These are phyloP conservation scores for Serendipita sp. DNA, from an alignment of 768 basidiomycete species.

Conservation along the genomic window DNA sequence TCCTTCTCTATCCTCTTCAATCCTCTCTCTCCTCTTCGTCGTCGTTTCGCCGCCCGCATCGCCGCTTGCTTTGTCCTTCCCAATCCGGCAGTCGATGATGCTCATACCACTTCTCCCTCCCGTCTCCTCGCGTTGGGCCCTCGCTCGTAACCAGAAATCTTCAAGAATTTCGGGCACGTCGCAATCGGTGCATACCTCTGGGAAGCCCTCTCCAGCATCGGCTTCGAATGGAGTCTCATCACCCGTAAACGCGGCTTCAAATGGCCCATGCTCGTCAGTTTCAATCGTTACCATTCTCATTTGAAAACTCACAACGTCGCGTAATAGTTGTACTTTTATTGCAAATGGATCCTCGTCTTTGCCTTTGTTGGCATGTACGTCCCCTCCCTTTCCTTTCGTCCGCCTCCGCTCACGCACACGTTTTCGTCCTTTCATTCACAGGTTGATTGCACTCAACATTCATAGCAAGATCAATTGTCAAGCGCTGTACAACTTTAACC, in stretches of 20 bases:
- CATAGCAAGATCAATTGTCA: slow-evolving; percentile 10
- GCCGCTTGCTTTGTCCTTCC: slow-evolving; percentile 3
- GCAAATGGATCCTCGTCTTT: slow-evolving; percentile 7
- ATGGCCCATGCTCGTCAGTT: slow-evolving; percentile 48
- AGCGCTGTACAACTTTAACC: slow-evolving; percentile 10
- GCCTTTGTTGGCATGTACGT: slow-evolving; percentile 4
- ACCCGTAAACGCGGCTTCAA: slow-evolving; percentile 41
- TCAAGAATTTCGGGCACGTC: slow-evolving; percentile 43
- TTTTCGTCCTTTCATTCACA: slow-evolving; percentile 33
- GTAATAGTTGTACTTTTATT: background rate
- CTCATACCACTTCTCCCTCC: background rate
- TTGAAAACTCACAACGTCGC: background rate
- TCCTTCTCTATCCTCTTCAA: background rate
- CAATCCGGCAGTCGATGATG: background rate
- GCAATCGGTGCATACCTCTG: slow-evolving; percentile 53
- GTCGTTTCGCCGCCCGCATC: background rate
- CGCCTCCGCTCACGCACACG: slow-evolving; percentile 18
- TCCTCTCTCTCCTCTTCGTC: background rate
- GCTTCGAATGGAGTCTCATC: slow-evolving; percentile 54
- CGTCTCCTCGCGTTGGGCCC: background rate
- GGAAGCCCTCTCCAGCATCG: slow-evolving; percentile 47
- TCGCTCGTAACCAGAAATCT: slow-evolving; percentile 30
- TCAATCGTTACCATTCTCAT: background rate
- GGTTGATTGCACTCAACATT: slow-evolving; percentile 8
- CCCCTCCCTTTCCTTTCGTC: slow-evolving; percentile 44